phyloP scores from a whole-genome alignment of 345 rosid genomes.

The Diplotaxis tenuifolia region DNA sequence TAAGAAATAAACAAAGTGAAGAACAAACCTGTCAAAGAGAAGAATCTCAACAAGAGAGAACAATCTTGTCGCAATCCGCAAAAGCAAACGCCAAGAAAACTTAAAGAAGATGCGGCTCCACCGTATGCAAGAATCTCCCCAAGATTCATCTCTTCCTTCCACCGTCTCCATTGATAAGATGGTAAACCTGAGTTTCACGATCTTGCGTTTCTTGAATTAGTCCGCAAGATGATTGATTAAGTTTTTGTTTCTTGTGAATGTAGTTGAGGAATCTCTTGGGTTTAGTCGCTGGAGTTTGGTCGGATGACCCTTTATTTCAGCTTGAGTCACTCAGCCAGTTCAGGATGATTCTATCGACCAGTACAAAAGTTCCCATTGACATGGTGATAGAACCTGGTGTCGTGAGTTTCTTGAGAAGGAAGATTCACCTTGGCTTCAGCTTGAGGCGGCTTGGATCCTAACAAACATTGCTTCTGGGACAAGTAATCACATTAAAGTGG shows the following conservation, averaged over 20 bases:
- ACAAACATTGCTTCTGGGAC: conserved; percentile 76
- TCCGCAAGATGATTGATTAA: not conserved
- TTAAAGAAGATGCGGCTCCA: conserved; percentile 38
- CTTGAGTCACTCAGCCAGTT: conserved; percentile 48
- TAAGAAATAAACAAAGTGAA: too few species aligned
- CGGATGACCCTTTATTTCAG: conserved; percentile 42
- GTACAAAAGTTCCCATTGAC: conserved; percentile 39
- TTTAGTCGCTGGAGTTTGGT: conserved; percentile 47
- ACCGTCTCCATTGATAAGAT: too few species aligned
- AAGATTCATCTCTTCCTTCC: too few species aligned
- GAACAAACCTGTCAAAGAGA: too few species aligned
- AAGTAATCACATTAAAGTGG: conserved; percentile 59
- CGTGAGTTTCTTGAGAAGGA: conserved; percentile 63
- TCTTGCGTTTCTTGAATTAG: not conserved
- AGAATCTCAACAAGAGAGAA: too few species aligned
- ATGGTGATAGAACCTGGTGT: conserved; percentile 57
- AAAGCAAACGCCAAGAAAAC: conserved; percentile 29
- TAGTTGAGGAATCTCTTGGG: conserved; percentile 47
- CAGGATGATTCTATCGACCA: conserved; percentile 34
- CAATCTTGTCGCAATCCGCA: conserved; percentile 33
- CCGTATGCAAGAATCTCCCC: too few species aligned
- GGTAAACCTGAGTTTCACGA: not conserved
- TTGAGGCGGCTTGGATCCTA: conserved; percentile 80
- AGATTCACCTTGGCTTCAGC: conserved; percentile 67
- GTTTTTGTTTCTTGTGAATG: conserved; percentile 10